Evolutionary conservation across 2,329 filamentous ascomycete genomes (phyloP).

Genomic region (Colletotrichum karsti): DNA sequence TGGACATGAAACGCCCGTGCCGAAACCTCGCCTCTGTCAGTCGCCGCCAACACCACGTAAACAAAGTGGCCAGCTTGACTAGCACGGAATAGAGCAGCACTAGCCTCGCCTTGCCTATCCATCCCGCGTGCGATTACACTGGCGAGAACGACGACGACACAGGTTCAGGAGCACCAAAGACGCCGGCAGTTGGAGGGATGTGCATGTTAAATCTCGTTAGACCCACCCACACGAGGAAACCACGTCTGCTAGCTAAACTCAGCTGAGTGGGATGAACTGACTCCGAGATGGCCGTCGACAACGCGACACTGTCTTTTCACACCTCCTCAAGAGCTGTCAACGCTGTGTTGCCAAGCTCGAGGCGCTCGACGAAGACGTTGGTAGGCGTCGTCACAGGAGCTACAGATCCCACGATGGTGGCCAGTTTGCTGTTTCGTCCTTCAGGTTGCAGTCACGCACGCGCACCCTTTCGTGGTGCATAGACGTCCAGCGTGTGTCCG

Average conservation of each 20-base stretch:
- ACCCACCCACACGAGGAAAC: conserved; percentile 29
- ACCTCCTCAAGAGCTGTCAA: not conserved
- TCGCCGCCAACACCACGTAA: not conserved
- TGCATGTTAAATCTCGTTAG: conserved; percentile 28
- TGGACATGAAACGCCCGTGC: conserved; percentile 24
- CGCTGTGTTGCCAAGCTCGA: not conserved
- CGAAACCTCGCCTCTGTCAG: conserved; percentile 22
- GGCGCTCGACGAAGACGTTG: not conserved
- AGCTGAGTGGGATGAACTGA: conserved; percentile 29
- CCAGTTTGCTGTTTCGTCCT: not conserved
- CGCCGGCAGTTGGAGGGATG: conserved; percentile 26
- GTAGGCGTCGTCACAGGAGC: not conserved
- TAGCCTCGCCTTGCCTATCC: conserved; percentile 1
- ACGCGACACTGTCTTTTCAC: not conserved
- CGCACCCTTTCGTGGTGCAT: conserved; percentile 8
- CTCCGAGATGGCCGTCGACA: conserved; percentile 21
- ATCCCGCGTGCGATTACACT: not conserved
- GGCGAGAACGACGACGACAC: not conserved
- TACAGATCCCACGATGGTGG: not conserved
- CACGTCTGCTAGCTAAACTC: conserved; percentile 24
- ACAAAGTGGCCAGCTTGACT: not conserved
- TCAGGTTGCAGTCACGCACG: not conserved
- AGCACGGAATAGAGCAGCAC: not conserved
- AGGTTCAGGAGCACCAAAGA: not conserved
- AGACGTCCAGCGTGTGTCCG: not conserved